A percentile compares a stretch with the other conserved stretches of the same genome.
These are phyloP conservation scores for Sugiyamaella xylanicola DNA, from an alignment of 1,139 yeast genomes.

Conservation along the genomic window DNA sequence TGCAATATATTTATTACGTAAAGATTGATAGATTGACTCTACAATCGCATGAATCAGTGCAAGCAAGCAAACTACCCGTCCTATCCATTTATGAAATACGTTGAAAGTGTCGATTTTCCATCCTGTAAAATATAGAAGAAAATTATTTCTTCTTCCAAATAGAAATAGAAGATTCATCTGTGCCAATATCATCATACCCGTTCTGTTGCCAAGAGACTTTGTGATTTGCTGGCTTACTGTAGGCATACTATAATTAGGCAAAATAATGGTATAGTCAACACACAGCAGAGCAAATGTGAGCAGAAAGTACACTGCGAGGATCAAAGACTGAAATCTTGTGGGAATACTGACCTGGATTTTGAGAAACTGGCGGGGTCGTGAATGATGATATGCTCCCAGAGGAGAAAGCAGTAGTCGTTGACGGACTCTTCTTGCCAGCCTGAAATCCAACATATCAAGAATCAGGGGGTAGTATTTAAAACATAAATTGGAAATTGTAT, in stretches of 20 bases:
- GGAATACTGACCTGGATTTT: conserved; percentile 51
- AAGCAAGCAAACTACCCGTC: conserved; percentile 55
- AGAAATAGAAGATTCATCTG: conserved; percentile 56
- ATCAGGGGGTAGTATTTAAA: conserved; percentile 17
- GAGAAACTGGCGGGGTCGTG: conserved; percentile 40
- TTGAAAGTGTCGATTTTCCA: conserved; percentile 65
- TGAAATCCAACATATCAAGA: conserved; percentile 22
- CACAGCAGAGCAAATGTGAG: conserved; percentile 47
- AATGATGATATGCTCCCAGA: conserved; percentile 43
- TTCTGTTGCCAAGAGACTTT: conserved; percentile 60
- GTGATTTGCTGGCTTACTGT: conserved; percentile 32
- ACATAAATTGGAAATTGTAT: conserved; percentile 20
- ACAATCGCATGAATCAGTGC: conserved; percentile 42
- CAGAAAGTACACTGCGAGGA: conserved; percentile 49
- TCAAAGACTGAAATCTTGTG: conserved; percentile 57
- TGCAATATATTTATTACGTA: conserved; percentile 43
- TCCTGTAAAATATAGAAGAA: conserved; percentile 63
- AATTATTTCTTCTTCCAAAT: conserved; percentile 69
- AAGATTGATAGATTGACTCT: conserved; percentile 8
- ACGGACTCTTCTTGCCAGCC: conserved; percentile 24
- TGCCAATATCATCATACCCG: conserved; percentile 54
- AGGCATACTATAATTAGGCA: conserved; percentile 42
- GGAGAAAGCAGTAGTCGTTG: conserved; percentile 27
- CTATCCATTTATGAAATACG: conserved; percentile 66
- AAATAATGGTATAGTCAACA: conserved; percentile 45